Base-by-base conservation (phyloP, 78 protist species). In the Salpingoeca rosetta region DNA sequence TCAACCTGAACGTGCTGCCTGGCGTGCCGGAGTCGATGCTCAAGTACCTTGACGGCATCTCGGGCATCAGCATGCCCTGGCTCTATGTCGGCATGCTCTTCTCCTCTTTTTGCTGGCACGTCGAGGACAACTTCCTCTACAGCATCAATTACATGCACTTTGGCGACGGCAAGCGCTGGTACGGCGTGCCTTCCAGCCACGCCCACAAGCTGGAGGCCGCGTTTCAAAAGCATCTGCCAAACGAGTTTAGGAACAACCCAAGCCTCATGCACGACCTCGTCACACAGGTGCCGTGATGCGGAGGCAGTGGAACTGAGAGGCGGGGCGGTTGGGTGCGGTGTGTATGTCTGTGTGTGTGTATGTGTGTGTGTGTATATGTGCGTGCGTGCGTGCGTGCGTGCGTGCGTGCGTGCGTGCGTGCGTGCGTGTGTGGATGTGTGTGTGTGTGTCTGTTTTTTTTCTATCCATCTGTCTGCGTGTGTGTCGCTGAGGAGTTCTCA, bases 61-160 rank as follows among this genome's bases (percentile, higher is more conserved):
- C 35, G 22, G 76, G 76, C 76, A 27, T 72, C 42, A 38, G 28
- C 22, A 41, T 78, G 25, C 94, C 94, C 82, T 89, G 89, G 91
- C 40, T 91, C 43, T 91, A 91, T 74, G 85, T 89, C 35, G 94
- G 94, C 39, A 88, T 84, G 91, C 72, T 38, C 80, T 81, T 87
- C 86, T 84, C 89, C n/a, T 38, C 90, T 36, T 87, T 90, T 72
- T 86, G 90, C 72, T 87, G 89, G 91, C 91, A 88, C 44, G 79
- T 82, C 27, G 91, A 84, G 35, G 91, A 88, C 87, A 36, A 44
- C 73, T 41, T 85, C n/a, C 65, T 85, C 44, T 88, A 38, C n/a
- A 43, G 86, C 10, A 85, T 84, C 44, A 88, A 88, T 44, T 88
- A 85, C 87, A 40, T 85, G 38, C 88, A 85, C 65, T 56, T 44